phyloP scores from a whole-genome alignment of 2,329 filamentous ascomycete genomes.

The Hypoxylon sp. region DNA sequence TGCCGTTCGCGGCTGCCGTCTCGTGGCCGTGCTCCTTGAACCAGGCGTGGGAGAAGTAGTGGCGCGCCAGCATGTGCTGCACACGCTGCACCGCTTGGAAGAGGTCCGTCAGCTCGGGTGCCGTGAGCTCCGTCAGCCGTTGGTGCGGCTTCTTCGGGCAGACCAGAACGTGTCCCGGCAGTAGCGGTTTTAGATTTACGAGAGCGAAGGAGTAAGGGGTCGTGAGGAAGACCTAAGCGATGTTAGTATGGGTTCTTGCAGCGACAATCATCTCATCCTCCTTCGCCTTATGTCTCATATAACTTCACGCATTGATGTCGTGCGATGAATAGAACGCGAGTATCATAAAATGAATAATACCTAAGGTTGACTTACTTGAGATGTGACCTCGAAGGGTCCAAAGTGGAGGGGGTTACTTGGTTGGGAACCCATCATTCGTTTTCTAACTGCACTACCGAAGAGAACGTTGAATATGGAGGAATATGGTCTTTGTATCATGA shows the following conservation, averaged over 20 bases:
- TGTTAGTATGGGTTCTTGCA: constrained; percentile 3
- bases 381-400: constrained; percentile 80
- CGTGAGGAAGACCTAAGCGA: constrained; percentile 81
- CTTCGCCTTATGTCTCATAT: not conserved
- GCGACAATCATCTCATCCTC: not conserved
- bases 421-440: constrained; percentile 35
- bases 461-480: constrained; percentile 27
- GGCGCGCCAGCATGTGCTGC: constrained; percentile 76
- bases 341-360: not conserved
- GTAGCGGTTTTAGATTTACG: constrained; percentile 94
- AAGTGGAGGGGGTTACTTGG: constrained; percentile 66
- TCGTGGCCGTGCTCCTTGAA: constrained; percentile 4
- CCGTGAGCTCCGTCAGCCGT: constrained; percentile 79
- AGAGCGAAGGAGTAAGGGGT: constrained; percentile 86
- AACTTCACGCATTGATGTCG: not conserved
- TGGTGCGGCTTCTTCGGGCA: constrained; percentile 77
- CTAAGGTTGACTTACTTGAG: constrained; percentile 72
- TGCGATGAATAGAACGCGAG: not conserved
- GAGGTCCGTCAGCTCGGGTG: constrained; percentile 80
- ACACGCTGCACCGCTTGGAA: constrained; percentile 88
- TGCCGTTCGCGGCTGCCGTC: constrained; percentile 6
- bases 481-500: constrained; percentile 36
- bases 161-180: constrained; percentile 93
- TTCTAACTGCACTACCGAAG: constrained; percentile 4
- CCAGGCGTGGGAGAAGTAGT: constrained; percentile 59